Evolutionary conservation across 1,284 basidiomycete species (phyloP), one percentile per base, ranked within the genome.

Genomic region (Abortiporus biennis): DNA sequence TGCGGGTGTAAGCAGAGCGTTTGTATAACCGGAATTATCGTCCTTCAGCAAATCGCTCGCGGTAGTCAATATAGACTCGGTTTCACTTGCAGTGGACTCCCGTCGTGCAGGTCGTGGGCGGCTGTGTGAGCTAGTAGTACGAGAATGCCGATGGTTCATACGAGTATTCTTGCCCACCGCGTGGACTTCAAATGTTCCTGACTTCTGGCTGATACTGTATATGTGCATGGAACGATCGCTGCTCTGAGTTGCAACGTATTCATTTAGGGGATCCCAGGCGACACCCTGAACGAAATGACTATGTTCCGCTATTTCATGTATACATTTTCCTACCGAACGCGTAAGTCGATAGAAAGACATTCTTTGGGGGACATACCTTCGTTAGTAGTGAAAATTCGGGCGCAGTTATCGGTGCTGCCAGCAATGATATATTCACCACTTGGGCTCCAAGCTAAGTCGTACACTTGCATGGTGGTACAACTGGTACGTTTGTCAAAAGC

Each of bases 381-480:
- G 15, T 66, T 69, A 2, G 82, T 72, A 16, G 81, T 77, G 64
- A 89, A 93, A 42, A 97, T 82, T 36, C 92, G 72, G 0, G 93
- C 94, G 2, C 86, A 89, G 58, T 98, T 97, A 62, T 99, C 96
- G 3, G 95, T 98, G 54, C 92, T 94, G 6, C 95, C 95, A 11
- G 92, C 86, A 39, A 98, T 79, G 46, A 99, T 77, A 51, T 90
- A 94, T 53, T 95, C 90, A 36, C 94, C 92, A 19, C 88, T 85
- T 0, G 96, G 96, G 50, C 91, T 93, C 95, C 95, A 99, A 0
- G 93, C 91, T 35, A 99, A 71, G 62, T 99, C 95, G 61, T 99
- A 98, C 9, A 99, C 92, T 62, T 98, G 93, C 76, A 92, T 92
- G 11, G 81, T 83, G 1, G 89, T 91, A 54, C 82, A 85, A 39